phyloP scores from a whole-genome alignment of 148 eudicot species.

The Talinum fruticosum region DNA sequence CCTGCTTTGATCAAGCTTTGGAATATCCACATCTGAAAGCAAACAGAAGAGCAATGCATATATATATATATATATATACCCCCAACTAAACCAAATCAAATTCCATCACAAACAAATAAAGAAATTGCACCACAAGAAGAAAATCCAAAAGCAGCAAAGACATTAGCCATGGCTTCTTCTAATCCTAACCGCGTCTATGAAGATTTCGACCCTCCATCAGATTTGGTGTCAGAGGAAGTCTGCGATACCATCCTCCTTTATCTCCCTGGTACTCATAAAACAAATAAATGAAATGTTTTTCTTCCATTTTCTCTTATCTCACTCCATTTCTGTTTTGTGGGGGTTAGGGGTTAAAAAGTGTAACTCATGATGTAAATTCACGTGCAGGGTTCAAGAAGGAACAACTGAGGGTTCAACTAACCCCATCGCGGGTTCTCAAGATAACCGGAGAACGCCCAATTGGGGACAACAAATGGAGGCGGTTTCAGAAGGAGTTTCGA shows the following conservation, averaged over 20 bases:
- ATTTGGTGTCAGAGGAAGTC: conserved; percentile 39
- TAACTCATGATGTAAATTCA: background rate
- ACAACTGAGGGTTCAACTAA: conserved; percentile 50
- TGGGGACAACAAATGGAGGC: conserved; percentile 49
- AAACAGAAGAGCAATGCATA: background rate
- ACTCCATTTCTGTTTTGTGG: background rate
- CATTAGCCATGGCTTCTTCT: conserved; percentile 16
- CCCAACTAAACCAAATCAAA: background rate
- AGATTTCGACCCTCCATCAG: conserved; percentile 47
- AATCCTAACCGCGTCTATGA: conserved; percentile 30
- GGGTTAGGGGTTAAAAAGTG: too few relatives aligned
- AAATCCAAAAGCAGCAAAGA: background rate
- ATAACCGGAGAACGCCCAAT: conserved; percentile 51
- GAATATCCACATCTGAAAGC: conserved; percentile 31
- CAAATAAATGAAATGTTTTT: too few relatives aligned
- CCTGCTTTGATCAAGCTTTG: conserved; percentile 14
- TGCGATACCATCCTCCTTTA: conserved; percentile 49
- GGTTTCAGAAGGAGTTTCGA: conserved; percentile 41
- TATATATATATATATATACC: conserved; percentile 23
- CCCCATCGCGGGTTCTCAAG: conserved; percentile 36
- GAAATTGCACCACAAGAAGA: conserved; percentile 12
- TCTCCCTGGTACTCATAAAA: conserved; percentile 49
- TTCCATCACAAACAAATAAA: conserved; percentile 15
- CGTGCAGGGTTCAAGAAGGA: conserved; percentile 53
- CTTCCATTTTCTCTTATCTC: background rate